These are phyloP conservation scores for Epichloe hybrida DNA, from an alignment of 2,329 filamentous ascomycete genomes.

Conservation along the genomic window DNA sequence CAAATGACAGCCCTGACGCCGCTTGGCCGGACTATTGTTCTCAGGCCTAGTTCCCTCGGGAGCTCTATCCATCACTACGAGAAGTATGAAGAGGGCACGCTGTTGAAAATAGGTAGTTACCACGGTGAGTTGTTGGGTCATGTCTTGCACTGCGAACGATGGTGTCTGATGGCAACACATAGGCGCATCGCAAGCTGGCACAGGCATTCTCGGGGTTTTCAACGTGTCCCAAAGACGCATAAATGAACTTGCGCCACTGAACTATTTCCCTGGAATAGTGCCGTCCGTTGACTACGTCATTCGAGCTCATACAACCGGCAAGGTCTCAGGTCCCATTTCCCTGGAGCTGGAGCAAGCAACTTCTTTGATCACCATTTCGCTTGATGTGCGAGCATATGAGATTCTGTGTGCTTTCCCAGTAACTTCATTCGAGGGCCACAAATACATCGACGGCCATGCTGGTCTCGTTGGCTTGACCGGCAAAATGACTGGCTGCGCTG, in stretches of 20 bases:
- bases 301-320: slow-evolving; percentile 55
- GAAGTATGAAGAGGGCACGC: slow-evolving; percentile 55
- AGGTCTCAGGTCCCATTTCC: slow-evolving; percentile 40
- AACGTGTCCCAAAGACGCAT: slow-evolving; percentile 55
- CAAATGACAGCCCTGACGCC: slow-evolving; percentile 70
- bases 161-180: not conserved
- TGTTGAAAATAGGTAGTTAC: slow-evolving; percentile 71
- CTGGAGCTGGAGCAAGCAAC: slow-evolving; percentile 25
- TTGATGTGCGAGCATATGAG: slow-evolving; percentile 60
- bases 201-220: slow-evolving; percentile 70
- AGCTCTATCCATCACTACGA: slow-evolving; percentile 62
- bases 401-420: slow-evolving; percentile 66
- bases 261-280: slow-evolving; percentile 58
- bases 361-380: slow-evolving; percentile 45
- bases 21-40: slow-evolving; percentile 61
- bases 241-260: slow-evolving; percentile 56
- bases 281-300: slow-evolving; percentile 51
- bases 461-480: slow-evolving; percentile 65
- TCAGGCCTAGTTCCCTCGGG: slow-evolving; percentile 64
- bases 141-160: not conserved
- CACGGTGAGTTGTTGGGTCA: slow-evolving; percentile 31
- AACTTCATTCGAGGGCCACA: slow-evolving; percentile 35
- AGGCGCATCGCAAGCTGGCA: slow-evolving; percentile 49
- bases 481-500: slow-evolving; percentile 84
- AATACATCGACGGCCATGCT: slow-evolving; percentile 30